A percentile compares a stretch with the other conserved stretches of the same genome.
phyloP scores from a whole-genome alignment of 2,329 filamentous ascomycete genomes.

The Dryadomyces sulphureus region DNA sequence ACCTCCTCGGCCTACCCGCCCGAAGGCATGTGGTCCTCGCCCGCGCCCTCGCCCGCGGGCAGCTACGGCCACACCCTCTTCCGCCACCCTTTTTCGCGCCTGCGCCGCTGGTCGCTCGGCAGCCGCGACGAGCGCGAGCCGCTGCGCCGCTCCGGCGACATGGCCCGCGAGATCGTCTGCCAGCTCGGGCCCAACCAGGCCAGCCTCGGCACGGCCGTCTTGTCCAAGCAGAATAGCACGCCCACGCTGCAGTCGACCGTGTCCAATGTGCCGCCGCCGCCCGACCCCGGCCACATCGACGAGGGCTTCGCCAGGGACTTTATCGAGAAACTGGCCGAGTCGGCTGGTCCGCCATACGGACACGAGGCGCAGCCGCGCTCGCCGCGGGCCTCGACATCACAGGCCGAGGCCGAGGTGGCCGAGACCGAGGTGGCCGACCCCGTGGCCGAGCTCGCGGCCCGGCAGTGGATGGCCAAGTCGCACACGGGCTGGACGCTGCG shows the following conservation, averaged over 20 bases:
- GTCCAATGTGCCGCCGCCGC: neutral
- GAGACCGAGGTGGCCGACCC: too few species aligned
- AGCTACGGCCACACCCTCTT: neutral
- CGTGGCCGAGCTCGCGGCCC: too few species aligned
- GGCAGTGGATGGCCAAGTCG: too few species aligned
- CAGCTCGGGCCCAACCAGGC: neutral
- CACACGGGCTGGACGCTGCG: too few species aligned
- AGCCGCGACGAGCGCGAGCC: neutral
- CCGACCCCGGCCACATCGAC: neutral
- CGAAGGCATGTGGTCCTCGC: neutral
- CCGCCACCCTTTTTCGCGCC: neutral
- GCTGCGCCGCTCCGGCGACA: neutral
- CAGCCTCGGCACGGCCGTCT: conserved; percentile 1
- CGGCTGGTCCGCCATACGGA: too few species aligned
- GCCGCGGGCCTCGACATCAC: too few species aligned
- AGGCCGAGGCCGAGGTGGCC: too few species aligned
- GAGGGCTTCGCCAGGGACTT: neutral
- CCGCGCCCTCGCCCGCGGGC: neutral
- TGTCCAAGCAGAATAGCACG: neutral
- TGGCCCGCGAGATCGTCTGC: neutral
- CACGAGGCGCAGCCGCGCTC: too few species aligned
- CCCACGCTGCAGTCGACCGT: too few species aligned
- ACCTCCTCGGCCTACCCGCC: neutral
- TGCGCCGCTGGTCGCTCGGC: neutral
- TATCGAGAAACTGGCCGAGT: neutral